Base-by-base conservation (phyloP, 1,284 basidiomycete species). In the Austroboletus niveus region DNA sequence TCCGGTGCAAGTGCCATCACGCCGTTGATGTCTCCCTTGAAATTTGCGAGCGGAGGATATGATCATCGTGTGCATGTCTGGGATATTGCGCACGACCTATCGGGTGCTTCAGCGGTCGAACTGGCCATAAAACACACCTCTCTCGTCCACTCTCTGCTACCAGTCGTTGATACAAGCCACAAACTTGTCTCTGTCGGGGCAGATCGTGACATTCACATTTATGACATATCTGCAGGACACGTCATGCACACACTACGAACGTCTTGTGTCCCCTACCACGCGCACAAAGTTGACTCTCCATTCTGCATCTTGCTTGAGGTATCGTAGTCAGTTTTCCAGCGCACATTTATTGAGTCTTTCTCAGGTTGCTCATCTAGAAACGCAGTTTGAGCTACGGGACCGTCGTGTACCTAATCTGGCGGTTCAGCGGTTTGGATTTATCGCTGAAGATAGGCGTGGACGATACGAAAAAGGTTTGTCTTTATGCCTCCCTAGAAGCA, bases 351-450 rank as follows among this genome's bases (percentile, higher is more conserved):
- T 51, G 36, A 59, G 2, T 14, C 8, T 29, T 17, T 47, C 35
- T 20, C 49, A 79, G 79, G 69, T 80, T 44, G 72, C 72, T 12
- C 76, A 80, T 58, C 68, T 76, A 29, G 79, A 81, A 56, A 68
- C 72, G 30, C 80, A 81, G 55, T 79, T 77, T 51, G 79, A 82
- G 56, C 52, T 80, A 29, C 75, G 72, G 29, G 80, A 81, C 57
- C 68, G 72, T 54, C 70, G 79, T 12, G 47, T 65, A 39, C 69
- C 73, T 15, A 57, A 60, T 34, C 53, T 55, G 30, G 63, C 73
- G 5, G 71, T 71, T 14, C 68, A 71, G 48, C 65, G 75, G 41
- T 81, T 82, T 54, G 78, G 79, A 8, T 79, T 74, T 55, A 42
- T 58, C 14, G 63, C 64, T 15, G 51, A 55, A 5, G 70, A 72